Conservation (phyloP, 148 eudicot genomes). For the Pharnaceum exiguum region DNA sequence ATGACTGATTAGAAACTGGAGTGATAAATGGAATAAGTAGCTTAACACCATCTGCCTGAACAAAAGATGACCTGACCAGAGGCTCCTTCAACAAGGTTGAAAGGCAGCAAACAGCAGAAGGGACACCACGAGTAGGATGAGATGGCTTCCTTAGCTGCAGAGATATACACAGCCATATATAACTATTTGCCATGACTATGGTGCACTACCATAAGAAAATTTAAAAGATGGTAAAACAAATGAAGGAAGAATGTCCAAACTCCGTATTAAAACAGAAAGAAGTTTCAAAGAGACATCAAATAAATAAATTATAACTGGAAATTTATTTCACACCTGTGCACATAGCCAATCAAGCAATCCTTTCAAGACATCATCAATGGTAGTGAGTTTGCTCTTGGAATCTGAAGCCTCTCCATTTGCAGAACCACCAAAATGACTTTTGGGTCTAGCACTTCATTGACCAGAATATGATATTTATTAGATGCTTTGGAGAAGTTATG, state of each 20-base stretch:
- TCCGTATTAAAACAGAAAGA: neutral
- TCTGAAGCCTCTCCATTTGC: slow-evolving; percentile 58
- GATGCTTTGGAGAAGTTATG: neutral
- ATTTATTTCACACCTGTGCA: slow-evolving; percentile 56
- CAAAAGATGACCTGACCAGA: slow-evolving; percentile 77
- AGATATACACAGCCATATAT: slow-evolving; percentile 5
- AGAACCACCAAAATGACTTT: slow-evolving; percentile 35
- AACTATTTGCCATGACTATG: neutral
- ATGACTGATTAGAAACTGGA: slow-evolving; percentile 90
- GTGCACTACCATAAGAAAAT: neutral
- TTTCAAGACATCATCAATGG: slow-evolving; percentile 71
- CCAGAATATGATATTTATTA: neutral
- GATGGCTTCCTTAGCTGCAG: slow-evolving; percentile 88
- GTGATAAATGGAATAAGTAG: slow-evolving; percentile 78
- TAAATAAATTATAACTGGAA: neutral
- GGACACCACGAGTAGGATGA: slow-evolving; percentile 72
- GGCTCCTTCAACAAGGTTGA: slow-evolving; percentile 84
- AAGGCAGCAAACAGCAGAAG: slow-evolving; percentile 72
- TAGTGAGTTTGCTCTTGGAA: slow-evolving; percentile 59
- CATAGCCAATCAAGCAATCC: slow-evolving; percentile 92
- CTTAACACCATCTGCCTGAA: slow-evolving; percentile 94
- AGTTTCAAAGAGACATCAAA: neutral
- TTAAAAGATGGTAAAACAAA: neutral
- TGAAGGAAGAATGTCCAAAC: neutral
- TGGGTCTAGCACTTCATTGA: slow-evolving; percentile 70